These are phyloP conservation scores for Obba rivulosa DNA, from an alignment of 768 basidiomycete species.

Conservation along the genomic window DNA sequence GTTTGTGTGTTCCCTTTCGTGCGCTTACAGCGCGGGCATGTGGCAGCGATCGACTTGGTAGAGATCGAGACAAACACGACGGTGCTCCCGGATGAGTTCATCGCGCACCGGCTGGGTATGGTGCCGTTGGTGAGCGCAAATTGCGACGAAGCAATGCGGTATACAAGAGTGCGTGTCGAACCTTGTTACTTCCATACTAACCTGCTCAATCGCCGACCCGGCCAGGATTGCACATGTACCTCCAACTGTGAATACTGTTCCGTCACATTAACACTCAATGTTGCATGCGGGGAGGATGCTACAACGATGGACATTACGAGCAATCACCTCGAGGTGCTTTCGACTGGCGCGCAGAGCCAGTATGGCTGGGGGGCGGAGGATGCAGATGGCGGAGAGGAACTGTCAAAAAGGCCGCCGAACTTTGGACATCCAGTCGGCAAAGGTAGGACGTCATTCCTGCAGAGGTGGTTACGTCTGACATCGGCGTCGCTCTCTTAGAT, in stretches of 20 bases:
- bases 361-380: slow-evolving; percentile 24
- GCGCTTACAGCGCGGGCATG: not conserved
- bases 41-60: slow-evolving; percentile 91
- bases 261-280: slow-evolving; percentile 73
- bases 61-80: slow-evolving; percentile 88
- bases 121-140: slow-evolving; percentile 84
- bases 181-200: not conserved
- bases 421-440: slow-evolving; percentile 87
- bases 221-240: slow-evolving; percentile 87
- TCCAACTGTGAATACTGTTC: slow-evolving; percentile 84
- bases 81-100: slow-evolving; percentile 94
- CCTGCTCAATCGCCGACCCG: not conserved
- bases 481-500: slow-evolving; percentile 34
- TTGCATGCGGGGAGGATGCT: slow-evolving; percentile 59
- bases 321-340: slow-evolving; percentile 67
- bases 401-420: slow-evolving; percentile 63
- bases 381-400: slow-evolving; percentile 58
- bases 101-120: slow-evolving; percentile 94
- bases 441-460: slow-evolving; percentile 35
- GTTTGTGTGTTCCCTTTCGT: no score
- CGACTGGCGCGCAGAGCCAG: slow-evolving; percentile 18
- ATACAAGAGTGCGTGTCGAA: slow-evolving; percentile 52
- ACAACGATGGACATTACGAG: slow-evolving; percentile 85
- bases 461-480: no score
- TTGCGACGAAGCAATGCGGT: slow-evolving; percentile 84